Conservation (phyloP, 2,329 filamentous ascomycete genomes). For the Exophiala aquamarina region DNA sequence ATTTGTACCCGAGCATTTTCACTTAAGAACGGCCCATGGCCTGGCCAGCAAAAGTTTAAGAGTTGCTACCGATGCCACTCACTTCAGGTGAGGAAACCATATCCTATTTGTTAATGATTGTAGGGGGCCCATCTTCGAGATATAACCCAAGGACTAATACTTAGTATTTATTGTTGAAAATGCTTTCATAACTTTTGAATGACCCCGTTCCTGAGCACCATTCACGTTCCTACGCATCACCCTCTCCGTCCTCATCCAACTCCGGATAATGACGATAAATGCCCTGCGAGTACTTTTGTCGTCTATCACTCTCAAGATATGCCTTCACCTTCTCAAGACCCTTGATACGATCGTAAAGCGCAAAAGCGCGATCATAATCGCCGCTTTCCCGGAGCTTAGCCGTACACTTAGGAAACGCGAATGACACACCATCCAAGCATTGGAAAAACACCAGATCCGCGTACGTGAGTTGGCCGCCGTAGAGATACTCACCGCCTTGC, state of each 20-base stretch:
- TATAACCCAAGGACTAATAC: no score
- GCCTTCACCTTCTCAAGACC: constrained; percentile 63
- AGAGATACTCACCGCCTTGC: constrained; percentile 63
- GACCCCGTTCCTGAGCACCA: no score
- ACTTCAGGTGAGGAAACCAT: no score
- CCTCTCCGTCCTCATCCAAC: constrained; percentile 55
- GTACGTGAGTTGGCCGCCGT: constrained; percentile 65
- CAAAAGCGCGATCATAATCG: constrained; percentile 63
- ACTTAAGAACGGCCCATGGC: no score
- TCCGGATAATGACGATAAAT: constrained; percentile 74
- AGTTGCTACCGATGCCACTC: no score
- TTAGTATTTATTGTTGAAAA: no score
- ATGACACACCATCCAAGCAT: constrained; percentile 58
- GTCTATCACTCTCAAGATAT: constrained; percentile 67
- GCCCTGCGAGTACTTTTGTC: constrained; percentile 62
- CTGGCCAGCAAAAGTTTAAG: no score
- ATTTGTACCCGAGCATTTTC: constrained; percentile 7
- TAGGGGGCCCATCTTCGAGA: no score
- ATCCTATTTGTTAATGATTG: no score
- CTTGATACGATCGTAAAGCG: constrained; percentile 63
- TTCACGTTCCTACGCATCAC: no score
- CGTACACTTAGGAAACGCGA: constrained; percentile 70
- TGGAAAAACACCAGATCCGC: constrained; percentile 75
- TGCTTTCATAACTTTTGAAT: no score
- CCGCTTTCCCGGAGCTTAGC: constrained; percentile 53